A percentile compares a stretch with the other conserved stretches of the same genome.
Conservation (phyloP, 106 monocot species). For the Acorus gramineus region DNA sequence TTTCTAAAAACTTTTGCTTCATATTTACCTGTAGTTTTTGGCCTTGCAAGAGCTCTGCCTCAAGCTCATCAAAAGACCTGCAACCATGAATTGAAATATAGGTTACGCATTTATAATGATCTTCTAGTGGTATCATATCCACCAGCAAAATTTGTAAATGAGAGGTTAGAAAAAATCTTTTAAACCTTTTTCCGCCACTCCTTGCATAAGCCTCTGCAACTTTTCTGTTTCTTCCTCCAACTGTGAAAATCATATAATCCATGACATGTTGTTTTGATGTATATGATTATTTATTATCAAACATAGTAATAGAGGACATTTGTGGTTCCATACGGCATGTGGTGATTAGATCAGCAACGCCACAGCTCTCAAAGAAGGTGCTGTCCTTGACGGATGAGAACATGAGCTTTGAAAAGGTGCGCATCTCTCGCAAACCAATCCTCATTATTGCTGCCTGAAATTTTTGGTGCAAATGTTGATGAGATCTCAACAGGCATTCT, state of each 20-base stretch:
- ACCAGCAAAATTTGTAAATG: too few species aligned
- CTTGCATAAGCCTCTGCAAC: slow-evolving; percentile 88
- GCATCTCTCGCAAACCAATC: slow-evolving; percentile 86
- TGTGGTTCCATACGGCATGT: slow-evolving; percentile 55
- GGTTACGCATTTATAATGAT: not conserved
- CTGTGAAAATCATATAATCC: slow-evolving; percentile 19
- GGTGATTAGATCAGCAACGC: slow-evolving; percentile 83
- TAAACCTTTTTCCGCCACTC: slow-evolving; percentile 60
- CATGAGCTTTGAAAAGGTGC: slow-evolving; percentile 68
- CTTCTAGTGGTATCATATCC: not conserved
- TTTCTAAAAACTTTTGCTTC: not conserved
- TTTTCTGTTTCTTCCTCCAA: slow-evolving; percentile 84
- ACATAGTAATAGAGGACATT: too few species aligned
- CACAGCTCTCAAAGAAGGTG: slow-evolving; percentile 96
- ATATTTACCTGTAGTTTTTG: slow-evolving; percentile 82
- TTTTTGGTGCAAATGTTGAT: not conserved
- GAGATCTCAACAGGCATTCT: not conserved
- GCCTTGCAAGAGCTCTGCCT: slow-evolving; percentile 68
- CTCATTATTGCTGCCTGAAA: slow-evolving; percentile 93
- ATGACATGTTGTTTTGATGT: too few species aligned
- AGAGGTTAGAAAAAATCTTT: too few species aligned
- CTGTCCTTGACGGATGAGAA: slow-evolving; percentile 76
- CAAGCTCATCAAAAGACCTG: slow-evolving; percentile 83
- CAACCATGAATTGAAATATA: not conserved
- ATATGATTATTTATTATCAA: too few species aligned